Evolutionary conservation across 441 rosid species (phyloP), one percentile per base, ranked within the genome.

Genomic region (Gossypium gossypioides): DNA sequence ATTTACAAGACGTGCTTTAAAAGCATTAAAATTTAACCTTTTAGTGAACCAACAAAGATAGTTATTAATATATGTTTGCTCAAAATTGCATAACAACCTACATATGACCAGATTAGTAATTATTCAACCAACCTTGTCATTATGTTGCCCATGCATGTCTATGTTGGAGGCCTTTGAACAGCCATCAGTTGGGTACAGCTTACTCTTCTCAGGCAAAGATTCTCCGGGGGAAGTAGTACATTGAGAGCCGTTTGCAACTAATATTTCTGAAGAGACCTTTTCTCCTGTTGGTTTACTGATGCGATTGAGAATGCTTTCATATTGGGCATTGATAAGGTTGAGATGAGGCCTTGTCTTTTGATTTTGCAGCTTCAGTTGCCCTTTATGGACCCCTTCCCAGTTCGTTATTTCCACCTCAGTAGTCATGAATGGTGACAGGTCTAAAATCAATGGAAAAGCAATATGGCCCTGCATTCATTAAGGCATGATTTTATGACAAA

Each of bases 391-490:
- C 34, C 69, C 60, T 70, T 77, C 79, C 75, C 74, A 75, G 46
- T 68, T 77, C 67, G 78, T 80, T 34, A 83, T 61, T 59, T 84
- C 87, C 55, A 84, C 79, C 9, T 81, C 76, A 69, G 79, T 72
- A 9, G 59, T 69, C 66, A 81, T 73, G 74, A 83, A 89, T 7
- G 87, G 82, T 46, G 77, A 87, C 76, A 91, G 80, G 84, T 94
- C 79, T 80, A 94, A 79, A 67, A 85, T 80, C 57, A 85, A 77
- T 3, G 96, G 93, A 79, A 91, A 91, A 6, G 80, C 68, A 55
- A 91, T 74, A 76, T 91, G 93, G 21, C 97, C 97, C 98, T 91
- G 56, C 77, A 81, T 77, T 59, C 61, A 75, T 74, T 52, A 76
- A 73, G 4, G 44, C 1, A 40, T 51, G n/a, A 52, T 34, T 71